Conservation (phyloP, 2,329 filamentous ascomycete genomes). For the Cordyceps pruinosa region DNA sequence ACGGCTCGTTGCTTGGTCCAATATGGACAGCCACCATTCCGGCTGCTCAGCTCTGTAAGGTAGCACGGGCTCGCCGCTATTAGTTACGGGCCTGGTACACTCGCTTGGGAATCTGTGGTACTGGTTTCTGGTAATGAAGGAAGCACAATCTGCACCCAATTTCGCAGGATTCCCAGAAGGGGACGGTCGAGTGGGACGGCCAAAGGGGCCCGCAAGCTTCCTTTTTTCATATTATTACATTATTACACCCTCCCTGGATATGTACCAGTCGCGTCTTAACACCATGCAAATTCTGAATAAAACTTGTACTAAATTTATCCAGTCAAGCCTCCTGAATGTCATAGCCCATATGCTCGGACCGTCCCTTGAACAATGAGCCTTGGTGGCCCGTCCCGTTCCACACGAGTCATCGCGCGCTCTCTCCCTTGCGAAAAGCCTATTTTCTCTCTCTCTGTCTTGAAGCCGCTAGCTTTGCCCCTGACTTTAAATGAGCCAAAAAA, state of each 20-base stretch:
- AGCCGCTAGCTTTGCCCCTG: neutral
- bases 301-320: neutral
- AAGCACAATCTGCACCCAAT: neutral
- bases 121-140: neutral
- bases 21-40: neutral
- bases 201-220: neutral
- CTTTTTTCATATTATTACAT: neutral
- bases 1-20: neutral
- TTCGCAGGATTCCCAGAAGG: conserved; percentile 1
- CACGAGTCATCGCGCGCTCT: conserved; percentile 3
- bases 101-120: neutral
- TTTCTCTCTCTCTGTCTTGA: neutral
- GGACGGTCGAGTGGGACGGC: neutral
- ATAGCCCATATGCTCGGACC: conserved; percentile 10
- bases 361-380: conserved; percentile 8
- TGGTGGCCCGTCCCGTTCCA: conserved; percentile 9
- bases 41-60: neutral
- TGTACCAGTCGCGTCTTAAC: neutral
- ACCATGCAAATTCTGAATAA: neutral
- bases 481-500: neutral
- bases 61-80: conserved; percentile 4
- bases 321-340: neutral
- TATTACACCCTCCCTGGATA: neutral
- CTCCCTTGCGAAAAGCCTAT: neutral
- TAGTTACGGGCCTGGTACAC: too few species aligned